These are phyloP conservation scores for Syncephalastrum monosporum DNA, from an alignment of 371 early-diverging fungal species.

Conservation along the genomic window DNA sequence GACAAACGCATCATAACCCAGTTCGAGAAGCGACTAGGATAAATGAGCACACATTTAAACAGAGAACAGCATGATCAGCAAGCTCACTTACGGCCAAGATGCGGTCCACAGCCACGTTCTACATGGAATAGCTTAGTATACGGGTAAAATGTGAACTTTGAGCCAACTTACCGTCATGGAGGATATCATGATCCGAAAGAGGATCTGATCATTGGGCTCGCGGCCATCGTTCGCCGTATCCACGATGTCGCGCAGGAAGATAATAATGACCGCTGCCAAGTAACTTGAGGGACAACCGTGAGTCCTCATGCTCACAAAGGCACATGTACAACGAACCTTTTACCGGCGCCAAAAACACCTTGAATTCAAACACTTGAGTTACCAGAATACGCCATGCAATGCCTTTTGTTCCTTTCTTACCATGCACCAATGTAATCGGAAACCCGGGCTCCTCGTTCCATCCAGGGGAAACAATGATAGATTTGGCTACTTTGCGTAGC, in stretches of 20 bases:
- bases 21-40: constrained; percentile 54
- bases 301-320: neutral
- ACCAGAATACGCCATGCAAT: neutral
- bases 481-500: constrained; percentile 53
- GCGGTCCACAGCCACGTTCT: constrained; percentile 90
- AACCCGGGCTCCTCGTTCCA: constrained; percentile 37
- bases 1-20: constrained; percentile 77
- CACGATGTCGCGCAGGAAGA: constrained; percentile 65
- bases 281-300: constrained; percentile 43
- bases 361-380: neutral
- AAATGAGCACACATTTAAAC: constrained; percentile 1
- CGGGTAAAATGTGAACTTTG: neutral
- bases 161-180: constrained; percentile 59
- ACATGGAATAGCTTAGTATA: neutral
- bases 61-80: too few relatives aligned
- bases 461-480: constrained; percentile 48
- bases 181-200: constrained; percentile 56
- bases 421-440: constrained; percentile 57
- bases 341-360: constrained; percentile 81
- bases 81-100: constrained; percentile 55
- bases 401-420: constrained; percentile 13
- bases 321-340: constrained; percentile 50
- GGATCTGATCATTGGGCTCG: constrained; percentile 37
- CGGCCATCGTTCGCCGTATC: constrained; percentile 38
- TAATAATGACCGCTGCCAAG: constrained; percentile 74